Conservation (phyloP, 1,139 yeast species). For the Suhomyces anneliseae region DNA sequence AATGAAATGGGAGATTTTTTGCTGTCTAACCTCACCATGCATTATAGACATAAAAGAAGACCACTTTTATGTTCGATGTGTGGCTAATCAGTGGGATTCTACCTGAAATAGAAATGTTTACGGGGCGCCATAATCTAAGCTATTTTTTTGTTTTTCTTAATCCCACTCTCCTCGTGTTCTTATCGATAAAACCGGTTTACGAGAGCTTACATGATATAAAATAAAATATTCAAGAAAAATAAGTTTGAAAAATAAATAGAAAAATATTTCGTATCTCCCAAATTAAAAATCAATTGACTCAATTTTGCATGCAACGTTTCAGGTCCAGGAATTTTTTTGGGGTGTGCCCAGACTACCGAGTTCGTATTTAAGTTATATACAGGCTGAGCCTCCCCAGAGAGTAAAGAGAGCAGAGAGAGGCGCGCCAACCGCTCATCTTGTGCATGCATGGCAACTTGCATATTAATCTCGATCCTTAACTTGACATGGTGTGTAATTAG, state of each 20-base stretch:
- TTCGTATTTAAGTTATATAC: conserved; percentile 1
- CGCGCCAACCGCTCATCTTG: conserved; percentile 3
- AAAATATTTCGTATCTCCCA: not conserved
- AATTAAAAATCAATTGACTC: not conserved
- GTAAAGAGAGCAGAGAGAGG: not conserved
- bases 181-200: not conserved
- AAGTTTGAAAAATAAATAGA: not conserved
- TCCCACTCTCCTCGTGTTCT: no score
- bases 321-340: not conserved
- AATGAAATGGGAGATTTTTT: not conserved
- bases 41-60: no score
- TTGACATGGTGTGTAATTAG: conserved; percentile 9
- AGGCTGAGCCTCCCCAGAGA: not conserved
- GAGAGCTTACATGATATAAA: not conserved
- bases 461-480: conserved; percentile 12
- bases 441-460: conserved; percentile 8
- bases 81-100: no score
- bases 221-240: not conserved
- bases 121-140: no score
- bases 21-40: not conserved
- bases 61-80: no score
- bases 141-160: no score
- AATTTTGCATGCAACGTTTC: conserved; percentile 1
- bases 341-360: conserved; percentile 1
- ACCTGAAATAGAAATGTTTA: no score